These are phyloP conservation scores for Microstroma glucosiphilum DNA, from an alignment of 1,284 basidiomycete genomes.

Conservation along the genomic window DNA sequence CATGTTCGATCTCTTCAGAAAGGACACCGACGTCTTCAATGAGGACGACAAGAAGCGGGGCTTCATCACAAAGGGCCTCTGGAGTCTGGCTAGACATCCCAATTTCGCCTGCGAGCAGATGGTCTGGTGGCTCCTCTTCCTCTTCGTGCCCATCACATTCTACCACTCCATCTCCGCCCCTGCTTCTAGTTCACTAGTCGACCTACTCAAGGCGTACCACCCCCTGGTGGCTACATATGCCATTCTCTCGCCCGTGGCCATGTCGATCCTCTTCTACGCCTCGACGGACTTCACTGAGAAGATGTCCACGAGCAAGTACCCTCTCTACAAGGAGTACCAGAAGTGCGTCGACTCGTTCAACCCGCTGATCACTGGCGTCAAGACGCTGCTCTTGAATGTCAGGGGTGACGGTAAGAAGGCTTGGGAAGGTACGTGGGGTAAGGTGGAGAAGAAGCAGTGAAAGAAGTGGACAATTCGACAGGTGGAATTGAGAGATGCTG, in stretches of 20 bases:
- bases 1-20: neutral
- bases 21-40: conserved; percentile 13
- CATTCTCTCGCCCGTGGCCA: conserved; percentile 31
- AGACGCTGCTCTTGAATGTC: conserved; percentile 46
- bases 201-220: conserved; percentile 28
- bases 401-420: conserved; percentile 22
- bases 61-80: conserved; percentile 76
- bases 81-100: conserved; percentile 79
- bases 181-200: conserved; percentile 54
- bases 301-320: conserved; percentile 72
- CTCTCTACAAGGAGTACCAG: conserved; percentile 68
- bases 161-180: conserved; percentile 56
- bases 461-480: too few relatives aligned
- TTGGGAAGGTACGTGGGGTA: conserved; percentile 38
- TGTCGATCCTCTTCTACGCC: conserved; percentile 37
- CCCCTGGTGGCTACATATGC: conserved; percentile 24
- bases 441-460: neutral
- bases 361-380: conserved; percentile 56
- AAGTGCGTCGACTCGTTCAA: conserved; percentile 75
- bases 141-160: conserved; percentile 43
- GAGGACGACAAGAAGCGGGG: conserved; percentile 65
- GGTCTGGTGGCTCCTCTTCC: conserved; percentile 66
- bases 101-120: conserved; percentile 83
- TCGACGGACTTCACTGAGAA: conserved; percentile 63
- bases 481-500: too few relatives aligned